These are phyloP conservation scores for Candida easanensis DNA, from an alignment of 805 yeast genomes.

Conservation along the genomic window DNA sequence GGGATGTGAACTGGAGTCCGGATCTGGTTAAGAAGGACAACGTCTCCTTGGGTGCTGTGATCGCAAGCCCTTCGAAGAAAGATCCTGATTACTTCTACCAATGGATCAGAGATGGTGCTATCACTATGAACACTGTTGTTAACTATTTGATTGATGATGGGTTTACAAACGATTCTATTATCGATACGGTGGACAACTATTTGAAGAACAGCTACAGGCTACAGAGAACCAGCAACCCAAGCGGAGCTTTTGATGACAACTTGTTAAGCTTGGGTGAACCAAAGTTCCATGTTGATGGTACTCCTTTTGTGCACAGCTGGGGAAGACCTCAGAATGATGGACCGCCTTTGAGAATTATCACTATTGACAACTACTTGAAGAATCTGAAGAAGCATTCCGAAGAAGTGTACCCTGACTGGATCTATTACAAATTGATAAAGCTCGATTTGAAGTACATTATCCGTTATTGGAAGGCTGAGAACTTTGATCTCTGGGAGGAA, in stretches of 20 bases:
- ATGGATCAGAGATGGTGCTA: slow-evolving; percentile 90
- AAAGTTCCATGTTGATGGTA: slow-evolving; percentile 67
- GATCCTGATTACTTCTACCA: slow-evolving; percentile 83
- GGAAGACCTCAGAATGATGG: slow-evolving; percentile 97
- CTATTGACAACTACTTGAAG: slow-evolving; percentile 55
- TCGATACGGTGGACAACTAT: slow-evolving; percentile 50
- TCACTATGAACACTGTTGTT: slow-evolving; percentile 66
- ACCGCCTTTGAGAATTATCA: slow-evolving; percentile 75
- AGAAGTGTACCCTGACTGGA: slow-evolving; percentile 27
- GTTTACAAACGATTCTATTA: slow-evolving; percentile 25
- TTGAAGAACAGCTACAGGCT: slow-evolving; percentile 53
- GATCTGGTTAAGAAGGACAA: slow-evolving; percentile 29
- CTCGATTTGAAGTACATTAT: slow-evolving; percentile 69
- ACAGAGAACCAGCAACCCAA: slow-evolving; percentile 66
- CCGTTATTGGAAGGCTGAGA: slow-evolving; percentile 55
- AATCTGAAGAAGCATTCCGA: slow-evolving; percentile 34
- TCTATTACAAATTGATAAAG: slow-evolving; percentile 53
- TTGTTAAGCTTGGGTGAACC: slow-evolving; percentile 83
- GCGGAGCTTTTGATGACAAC: slow-evolving; percentile 53
- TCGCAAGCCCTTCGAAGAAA: slow-evolving; percentile 77
- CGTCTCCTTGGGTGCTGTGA: slow-evolving; percentile 64
- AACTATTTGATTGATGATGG: slow-evolving; percentile 47
- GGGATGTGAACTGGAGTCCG: slow-evolving; percentile 34
- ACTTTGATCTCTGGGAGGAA: slow-evolving; percentile 97
- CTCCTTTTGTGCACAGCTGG: slow-evolving; percentile 68